Conservation (phyloP, 176 grass and related monocot genomes). For the Chrysopogon serrulatus region DNA sequence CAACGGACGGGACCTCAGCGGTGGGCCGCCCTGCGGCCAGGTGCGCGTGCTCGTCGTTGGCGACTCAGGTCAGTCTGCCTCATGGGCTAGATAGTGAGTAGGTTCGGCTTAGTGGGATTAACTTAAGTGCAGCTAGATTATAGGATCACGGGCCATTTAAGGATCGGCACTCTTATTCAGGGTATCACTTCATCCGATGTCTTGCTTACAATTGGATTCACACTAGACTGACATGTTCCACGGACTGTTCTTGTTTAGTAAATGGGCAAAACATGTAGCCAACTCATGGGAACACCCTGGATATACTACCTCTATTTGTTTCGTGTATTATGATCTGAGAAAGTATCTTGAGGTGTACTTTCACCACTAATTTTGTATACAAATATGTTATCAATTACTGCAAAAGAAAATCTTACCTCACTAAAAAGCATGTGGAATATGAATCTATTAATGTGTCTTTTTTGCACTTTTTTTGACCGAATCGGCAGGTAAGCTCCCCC, state of each 20-base stretch:
- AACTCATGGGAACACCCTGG: background rate
- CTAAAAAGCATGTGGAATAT: background rate
- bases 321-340: background rate
- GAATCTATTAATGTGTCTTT: background rate
- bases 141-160: background rate
- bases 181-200: background rate
- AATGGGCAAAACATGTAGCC: background rate
- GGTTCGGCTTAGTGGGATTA: background rate
- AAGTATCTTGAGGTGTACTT: background rate
- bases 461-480: too few relatives aligned
- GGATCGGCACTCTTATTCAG: background rate
- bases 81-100: background rate
- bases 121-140: background rate
- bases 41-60: slow-evolving; percentile 77
- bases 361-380: background rate
- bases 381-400: background rate
- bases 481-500: too few relatives aligned
- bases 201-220: background rate
- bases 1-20: slow-evolving; percentile 42
- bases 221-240: background rate
- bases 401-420: background rate
- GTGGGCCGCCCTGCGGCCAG: slow-evolving; percentile 60
- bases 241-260: background rate
- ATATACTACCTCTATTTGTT: background rate
- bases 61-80: slow-evolving; percentile 54